phyloP scores from a whole-genome alignment of 179 eudicot genomes.

The Drosera spatulata region DNA sequence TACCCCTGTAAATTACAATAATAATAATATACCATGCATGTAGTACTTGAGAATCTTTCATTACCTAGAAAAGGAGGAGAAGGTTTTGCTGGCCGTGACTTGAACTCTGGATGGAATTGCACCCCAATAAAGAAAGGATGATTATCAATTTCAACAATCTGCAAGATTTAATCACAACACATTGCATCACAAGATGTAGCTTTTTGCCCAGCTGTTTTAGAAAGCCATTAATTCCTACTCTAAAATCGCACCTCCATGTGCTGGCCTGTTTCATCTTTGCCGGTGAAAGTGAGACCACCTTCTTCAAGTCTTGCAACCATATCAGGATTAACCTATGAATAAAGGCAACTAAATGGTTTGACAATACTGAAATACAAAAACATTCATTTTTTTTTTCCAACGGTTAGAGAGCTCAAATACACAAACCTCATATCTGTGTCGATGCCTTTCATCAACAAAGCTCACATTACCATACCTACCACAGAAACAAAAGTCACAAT shows the following conservation, averaged over 20 bases:
- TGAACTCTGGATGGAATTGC: conserved; percentile 97
- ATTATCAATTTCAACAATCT: conserved; percentile 73
- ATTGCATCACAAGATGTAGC: too few relatives aligned
- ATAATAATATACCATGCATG: too few relatives aligned
- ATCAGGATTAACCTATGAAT: conserved; percentile 77
- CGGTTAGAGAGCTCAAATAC: background rate
- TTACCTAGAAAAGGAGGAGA: conserved; percentile 86
- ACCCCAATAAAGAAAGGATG: conserved; percentile 87
- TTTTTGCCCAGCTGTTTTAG: too few relatives aligned
- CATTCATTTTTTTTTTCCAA: too few relatives aligned
- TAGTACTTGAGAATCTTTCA: too few relatives aligned
- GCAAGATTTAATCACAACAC: conserved; percentile 6
- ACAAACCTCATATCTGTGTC: conserved; percentile 96
- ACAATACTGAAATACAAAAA: background rate
- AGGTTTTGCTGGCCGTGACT: conserved; percentile 90
- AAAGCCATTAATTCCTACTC: too few relatives aligned
- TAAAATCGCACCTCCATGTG: conserved; percentile 72
- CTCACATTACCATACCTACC: conserved; percentile 71
- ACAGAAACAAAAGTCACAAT: background rate
- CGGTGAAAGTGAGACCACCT: conserved; percentile 73
- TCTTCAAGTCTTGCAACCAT: conserved; percentile 57
- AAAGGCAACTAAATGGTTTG: too few relatives aligned
- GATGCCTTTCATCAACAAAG: conserved; percentile 91
- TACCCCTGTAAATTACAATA: too few relatives aligned
- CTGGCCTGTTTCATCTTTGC: conserved; percentile 72